Evolutionary conservation across 176 grass and related monocot genomes (phyloP).

Genomic region (Zea mays): Zm-B73-REFERENCE-NAM-5.0 NC_050096.1:12403001-12403500

Average conservation of each 20-base stretch:
- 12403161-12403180: constrained; percentile 96
- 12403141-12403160: constrained; percentile 93
- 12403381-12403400: neutral
- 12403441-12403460: too few species aligned
- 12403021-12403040: constrained; percentile 29
- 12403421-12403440: too few species aligned
- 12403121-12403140: constrained; percentile 99
- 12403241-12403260: neutral
- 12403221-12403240: constrained; percentile 14
- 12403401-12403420: neutral
- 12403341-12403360: constrained; percentile 20
- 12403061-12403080: constrained; percentile 59
- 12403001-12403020: constrained; percentile 21
- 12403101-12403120: constrained; percentile 98
- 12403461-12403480: too few species aligned
- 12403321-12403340: neutral
- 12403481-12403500: too few species aligned
- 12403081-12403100: constrained; percentile 96
- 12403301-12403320: neutral
- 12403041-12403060: constrained; percentile 28
- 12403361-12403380: constrained; percentile 29
- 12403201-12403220: constrained; percentile 17
- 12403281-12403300: constrained; percentile 13
- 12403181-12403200: constrained; percentile 42
- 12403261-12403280: constrained; percentile 16